These are phyloP conservation scores for Bipolaris bicolor DNA, from an alignment of 2,329 filamentous ascomycete genomes.

Conservation along the genomic window DNA sequence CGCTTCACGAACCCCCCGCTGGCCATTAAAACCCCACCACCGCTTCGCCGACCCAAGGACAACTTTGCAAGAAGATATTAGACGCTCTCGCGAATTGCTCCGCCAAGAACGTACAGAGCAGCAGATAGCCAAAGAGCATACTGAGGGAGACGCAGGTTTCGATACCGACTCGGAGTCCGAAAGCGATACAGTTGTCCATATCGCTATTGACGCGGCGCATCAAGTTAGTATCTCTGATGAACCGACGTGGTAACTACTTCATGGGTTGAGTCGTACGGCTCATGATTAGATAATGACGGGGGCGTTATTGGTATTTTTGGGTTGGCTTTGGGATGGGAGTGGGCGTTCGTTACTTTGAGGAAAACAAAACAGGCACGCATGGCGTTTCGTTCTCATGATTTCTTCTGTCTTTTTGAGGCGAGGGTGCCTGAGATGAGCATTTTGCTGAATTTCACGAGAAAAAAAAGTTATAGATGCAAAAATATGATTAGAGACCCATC, in stretches of 20 bases:
- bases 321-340: too few relatives aligned
- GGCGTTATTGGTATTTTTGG: neutral
- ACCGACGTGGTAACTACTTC: neutral
- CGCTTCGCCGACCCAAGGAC: neutral
- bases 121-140: neutral
- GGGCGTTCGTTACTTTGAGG: too few relatives aligned
- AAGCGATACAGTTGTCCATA: neutral
- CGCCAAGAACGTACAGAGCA: neutral
- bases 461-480: too few relatives aligned
- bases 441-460: too few relatives aligned
- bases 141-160: neutral
- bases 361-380: too few relatives aligned
- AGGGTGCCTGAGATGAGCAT: too few relatives aligned
- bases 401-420: too few relatives aligned
- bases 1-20: neutral
- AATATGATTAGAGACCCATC: too few relatives aligned
- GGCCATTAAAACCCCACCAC: neutral
- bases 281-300: neutral
- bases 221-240: neutral
- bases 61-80: neutral
- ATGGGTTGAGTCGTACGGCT: neutral
- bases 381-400: too few relatives aligned
- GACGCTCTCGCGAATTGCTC: neutral
- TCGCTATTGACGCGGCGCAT: neutral
- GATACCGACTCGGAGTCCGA: constrained; percentile 3